Base-by-base conservation (phyloP, 164 flowering plant species). In the Platanus orientalis region DNA sequence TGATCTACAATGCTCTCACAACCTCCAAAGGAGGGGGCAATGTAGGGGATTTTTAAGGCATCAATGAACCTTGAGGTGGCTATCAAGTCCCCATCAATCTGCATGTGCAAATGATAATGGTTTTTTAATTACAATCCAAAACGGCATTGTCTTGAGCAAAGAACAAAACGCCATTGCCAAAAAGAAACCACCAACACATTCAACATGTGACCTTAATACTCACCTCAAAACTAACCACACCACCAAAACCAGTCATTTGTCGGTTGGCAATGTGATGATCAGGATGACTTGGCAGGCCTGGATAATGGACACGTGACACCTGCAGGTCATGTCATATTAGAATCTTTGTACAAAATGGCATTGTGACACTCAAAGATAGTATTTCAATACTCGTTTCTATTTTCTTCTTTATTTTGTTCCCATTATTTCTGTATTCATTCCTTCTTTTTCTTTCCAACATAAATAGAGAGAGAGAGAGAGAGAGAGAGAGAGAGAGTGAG, bases 221-320 rank as follows among this genome's bases (percentile, higher is more conserved):
- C 63, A 87, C 99, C 93, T 95, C 99, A 81, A 95, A 95, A 77
- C 97, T 91, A 65, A 92, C 99, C 26, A 95, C 97, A 52, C 99
- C 99, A 65, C 99, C 99, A 81, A 86, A 95, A 54, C 97, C 99
- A 66, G 83, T 84, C 99, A 95, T 95, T 72, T 92, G 99, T 52
- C 51, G 69, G 76, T 76, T 89, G 70, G 83, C 96, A 65, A 91
- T 79, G 44, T 81, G 64, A 75, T 94, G 83, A 63, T 94, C 99
- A 27, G 96, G 94, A 74, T 94, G 99, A 83, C 93, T 89, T 51
- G 85, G 76, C 74, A 94, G 75, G 59, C 96, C 99, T 29, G 94
- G 99, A 82, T 91, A 94, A 72, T 91, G 85, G 66, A 91, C 97
- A 13, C 54, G 87, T 40, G 56, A 72, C 80, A 94, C 85, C 99